A percentile compares a stretch with the other conserved stretches of the same genome.
Conservation (phyloP, 108 stramenopile species). For the Cyclotella cryptica region DNA sequence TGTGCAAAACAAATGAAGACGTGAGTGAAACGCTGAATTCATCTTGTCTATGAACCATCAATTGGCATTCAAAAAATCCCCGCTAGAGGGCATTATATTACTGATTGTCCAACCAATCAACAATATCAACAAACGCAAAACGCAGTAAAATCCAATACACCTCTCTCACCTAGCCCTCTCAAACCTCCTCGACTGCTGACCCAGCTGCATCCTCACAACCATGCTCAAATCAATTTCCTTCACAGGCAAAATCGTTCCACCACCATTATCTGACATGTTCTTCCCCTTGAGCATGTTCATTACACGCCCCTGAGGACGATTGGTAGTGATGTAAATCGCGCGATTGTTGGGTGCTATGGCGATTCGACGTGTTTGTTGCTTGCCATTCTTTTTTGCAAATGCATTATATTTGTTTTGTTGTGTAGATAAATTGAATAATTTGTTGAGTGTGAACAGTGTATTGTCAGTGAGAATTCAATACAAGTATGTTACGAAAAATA, state of each 20-base stretch:
- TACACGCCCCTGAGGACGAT: conserved; percentile 50
- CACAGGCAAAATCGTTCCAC: conserved; percentile 8
- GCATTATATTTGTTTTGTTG: not conserved
- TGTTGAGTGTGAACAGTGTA: not conserved
- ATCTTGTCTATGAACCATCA: not conserved
- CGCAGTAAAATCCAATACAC: not conserved
- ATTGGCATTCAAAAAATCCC: not conserved
- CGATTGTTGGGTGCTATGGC: conserved; percentile 71
- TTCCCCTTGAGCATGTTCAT: conserved; percentile 48
- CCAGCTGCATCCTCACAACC: conserved; percentile 71
- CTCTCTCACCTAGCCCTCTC: conserved; percentile 46
- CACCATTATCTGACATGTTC: not conserved
- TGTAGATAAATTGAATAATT: conserved; percentile 11
- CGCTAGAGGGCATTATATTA: not conserved
- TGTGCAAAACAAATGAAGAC: no score
- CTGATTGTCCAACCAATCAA: not conserved
- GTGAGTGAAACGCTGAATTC: not conserved
- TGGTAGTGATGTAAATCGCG: conserved; percentile 66
- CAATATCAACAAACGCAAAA: not conserved
- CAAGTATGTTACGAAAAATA: not conserved
- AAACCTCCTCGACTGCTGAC: conserved; percentile 75
- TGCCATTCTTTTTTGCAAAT: conserved; percentile 60
- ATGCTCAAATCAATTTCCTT: conserved; percentile 66
- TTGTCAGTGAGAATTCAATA: conserved; percentile 2
- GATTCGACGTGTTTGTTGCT: conserved; percentile 74